phyloP scores from a whole-genome alignment of 257 asterid species.

The Orobanche coerulescens region DNA sequence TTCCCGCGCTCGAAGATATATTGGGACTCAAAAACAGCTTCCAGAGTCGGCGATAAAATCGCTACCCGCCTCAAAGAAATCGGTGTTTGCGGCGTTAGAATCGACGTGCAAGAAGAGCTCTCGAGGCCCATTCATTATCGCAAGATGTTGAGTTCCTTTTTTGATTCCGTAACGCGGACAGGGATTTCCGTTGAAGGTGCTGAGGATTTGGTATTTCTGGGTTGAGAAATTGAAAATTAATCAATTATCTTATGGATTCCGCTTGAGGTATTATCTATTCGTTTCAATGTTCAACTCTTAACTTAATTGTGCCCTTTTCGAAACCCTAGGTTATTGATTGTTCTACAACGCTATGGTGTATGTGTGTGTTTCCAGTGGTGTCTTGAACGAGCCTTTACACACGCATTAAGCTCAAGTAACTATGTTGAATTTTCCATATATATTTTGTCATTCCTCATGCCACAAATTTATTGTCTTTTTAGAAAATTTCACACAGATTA shows the following conservation, averaged over 20 bases:
- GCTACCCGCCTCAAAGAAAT: slow-evolving; percentile 44
- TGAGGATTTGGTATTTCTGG: slow-evolving; percentile 39
- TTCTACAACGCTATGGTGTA: too few species aligned
- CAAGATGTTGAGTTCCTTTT: slow-evolving; percentile 50
- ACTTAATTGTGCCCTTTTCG: not conserved
- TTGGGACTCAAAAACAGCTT: slow-evolving; percentile 51
- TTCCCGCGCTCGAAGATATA: slow-evolving; percentile 44
- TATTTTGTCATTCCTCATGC: too few species aligned
- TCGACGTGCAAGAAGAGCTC: slow-evolving; percentile 48
- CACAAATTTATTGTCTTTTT: too few species aligned
- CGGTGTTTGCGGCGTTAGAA: slow-evolving; percentile 36
- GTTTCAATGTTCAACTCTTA: slow-evolving; percentile 5
- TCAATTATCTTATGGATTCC: not conserved
- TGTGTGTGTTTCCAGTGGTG: too few species aligned
- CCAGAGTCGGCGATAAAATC: slow-evolving; percentile 63
- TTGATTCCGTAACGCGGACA: slow-evolving; percentile 42
- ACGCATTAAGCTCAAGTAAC: too few species aligned
- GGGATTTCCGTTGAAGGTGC: slow-evolving; percentile 55
- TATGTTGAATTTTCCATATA: too few species aligned
- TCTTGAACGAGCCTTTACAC: too few species aligned
- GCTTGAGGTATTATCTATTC: not conserved
- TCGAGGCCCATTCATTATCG: slow-evolving; percentile 47
- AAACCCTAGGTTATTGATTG: not conserved
- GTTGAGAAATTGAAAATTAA: slow-evolving; percentile 26
- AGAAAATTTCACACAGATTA: too few species aligned